phyloP scores from a whole-genome alignment of 495 filamentous ascomycete species.

The Penicillium canescens region DNA sequence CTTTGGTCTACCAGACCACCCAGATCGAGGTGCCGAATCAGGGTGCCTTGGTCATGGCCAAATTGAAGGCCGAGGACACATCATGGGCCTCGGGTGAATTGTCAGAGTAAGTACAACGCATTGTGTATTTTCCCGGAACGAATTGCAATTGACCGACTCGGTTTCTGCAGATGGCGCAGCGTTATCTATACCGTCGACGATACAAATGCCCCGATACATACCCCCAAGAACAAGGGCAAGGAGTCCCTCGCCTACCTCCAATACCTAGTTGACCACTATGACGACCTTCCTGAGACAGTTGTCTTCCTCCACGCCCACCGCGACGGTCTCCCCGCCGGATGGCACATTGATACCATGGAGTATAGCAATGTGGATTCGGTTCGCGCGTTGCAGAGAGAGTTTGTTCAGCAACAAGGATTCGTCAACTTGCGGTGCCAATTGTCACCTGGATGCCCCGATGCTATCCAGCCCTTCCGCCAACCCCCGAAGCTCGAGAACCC shows the following conservation, averaged over 20 bases:
- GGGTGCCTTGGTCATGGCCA: slow-evolving; percentile 45
- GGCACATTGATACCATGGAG: slow-evolving; percentile 48
- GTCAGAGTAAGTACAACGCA: slow-evolving; percentile 34
- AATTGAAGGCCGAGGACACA: slow-evolving; percentile 38
- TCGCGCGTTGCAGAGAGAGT: slow-evolving; percentile 37
- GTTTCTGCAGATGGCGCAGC: slow-evolving; percentile 40
- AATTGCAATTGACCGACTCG: slow-evolving; percentile 9
- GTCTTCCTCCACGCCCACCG: slow-evolving; percentile 47
- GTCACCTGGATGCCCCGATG: slow-evolving; percentile 41
- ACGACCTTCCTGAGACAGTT: slow-evolving; percentile 40
- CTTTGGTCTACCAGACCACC: slow-evolving; percentile 28
- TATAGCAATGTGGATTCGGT: slow-evolving; percentile 47
- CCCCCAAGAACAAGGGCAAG: slow-evolving; percentile 47
- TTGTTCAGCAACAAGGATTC: slow-evolving; percentile 37
- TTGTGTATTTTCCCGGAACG: not conserved
- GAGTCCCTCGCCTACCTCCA: slow-evolving; percentile 50
- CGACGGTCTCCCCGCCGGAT: slow-evolving; percentile 39
- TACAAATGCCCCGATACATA: slow-evolving; percentile 33
- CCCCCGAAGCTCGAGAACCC: slow-evolving; percentile 54
- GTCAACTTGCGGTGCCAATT: slow-evolving; percentile 44
- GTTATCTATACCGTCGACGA: slow-evolving; percentile 50
- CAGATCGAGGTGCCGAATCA: slow-evolving; percentile 40
- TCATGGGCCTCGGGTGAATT: slow-evolving; percentile 42
- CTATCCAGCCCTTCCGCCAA: slow-evolving; percentile 43
- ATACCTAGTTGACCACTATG: slow-evolving; percentile 49